Evolutionary conservation across 345 rosid species (phyloP), one percentile per base, ranked within the genome.

Genomic region (Linum tenue): DNA sequence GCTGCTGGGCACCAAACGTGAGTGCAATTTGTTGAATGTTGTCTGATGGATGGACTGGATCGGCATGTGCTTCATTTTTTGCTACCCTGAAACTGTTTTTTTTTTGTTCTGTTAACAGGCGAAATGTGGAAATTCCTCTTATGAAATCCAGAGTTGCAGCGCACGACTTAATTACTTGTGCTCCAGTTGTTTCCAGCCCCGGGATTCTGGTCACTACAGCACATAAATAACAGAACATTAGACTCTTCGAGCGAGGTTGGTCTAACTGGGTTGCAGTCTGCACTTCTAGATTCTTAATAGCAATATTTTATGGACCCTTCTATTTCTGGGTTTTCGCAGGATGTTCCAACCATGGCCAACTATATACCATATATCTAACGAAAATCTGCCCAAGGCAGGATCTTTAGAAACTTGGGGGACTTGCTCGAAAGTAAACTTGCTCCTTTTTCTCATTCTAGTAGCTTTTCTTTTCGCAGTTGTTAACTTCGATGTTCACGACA

Each of bases 161-260:
- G 31, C 97, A 8, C 78, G 89, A 51, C 96, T 92, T 65, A 86
- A 92, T 77, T 88, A 88, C 76, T 71, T 92, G 73, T 92, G 96
- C 53, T 96, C 98, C 98, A 88, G 82, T 86, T 90, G 81, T 92
- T 92, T 73, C 98, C 97, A 12, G 84, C 91, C 69, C 82, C 90
- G 42, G 97, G 97, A 11, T 88, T 87, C 72, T 87, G 91, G 94
- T 74, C 87, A 59, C 78, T 71, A 55, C 51, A 76, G 48, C 74
- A 81, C 59, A 74, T 69, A 68, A 22, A 22, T 22, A 22, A 22
- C 31, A 22, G 31, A 22, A 64, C 68, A 5, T 56, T 62, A 38
- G 67, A 78, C 63, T 64, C 78, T 56, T 69, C 57, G 39, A 55
- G 39, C 68, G 72, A 87, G 95, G 98, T 87, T 64, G 75, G 85